A percentile compares a stretch with the other conserved stretches of the same genome.
phyloP scores from a whole-genome alignment of 208 protist species.

The Leishmania amazonensis region DNA sequence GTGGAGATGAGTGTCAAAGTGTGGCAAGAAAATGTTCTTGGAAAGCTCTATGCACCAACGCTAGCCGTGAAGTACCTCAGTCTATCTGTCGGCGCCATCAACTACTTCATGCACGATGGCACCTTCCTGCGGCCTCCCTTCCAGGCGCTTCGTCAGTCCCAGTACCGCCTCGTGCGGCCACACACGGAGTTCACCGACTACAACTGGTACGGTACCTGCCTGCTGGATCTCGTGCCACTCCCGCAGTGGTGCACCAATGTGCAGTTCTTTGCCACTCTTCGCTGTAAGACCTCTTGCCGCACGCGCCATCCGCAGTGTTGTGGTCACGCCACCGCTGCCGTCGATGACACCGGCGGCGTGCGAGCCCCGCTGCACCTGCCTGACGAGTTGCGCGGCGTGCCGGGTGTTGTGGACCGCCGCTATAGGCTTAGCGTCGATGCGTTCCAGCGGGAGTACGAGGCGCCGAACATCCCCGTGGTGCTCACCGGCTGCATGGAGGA shows the following conservation, averaged over 20 bases:
- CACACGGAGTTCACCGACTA: conserved; percentile 16
- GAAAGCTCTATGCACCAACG: not conserved
- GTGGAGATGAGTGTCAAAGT: not conserved
- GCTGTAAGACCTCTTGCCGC: not conserved
- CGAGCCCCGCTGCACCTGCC: conserved; percentile 5
- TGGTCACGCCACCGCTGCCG: not conserved
- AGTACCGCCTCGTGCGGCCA: not conserved
- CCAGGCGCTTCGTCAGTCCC: conserved; percentile 11
- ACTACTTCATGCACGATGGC: conserved; percentile 23
- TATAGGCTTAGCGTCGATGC: conserved; percentile 16
- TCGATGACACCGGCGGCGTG: not conserved
- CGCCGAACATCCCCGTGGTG: conserved; percentile 34
- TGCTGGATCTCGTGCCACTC: conserved; percentile 34
- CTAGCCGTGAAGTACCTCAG: conserved; percentile 13
- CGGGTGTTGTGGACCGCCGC: conserved; percentile 29
- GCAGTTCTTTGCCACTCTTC: conserved; percentile 16
- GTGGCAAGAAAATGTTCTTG: conserved; percentile 9
- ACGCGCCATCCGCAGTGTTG: conserved; percentile 2
- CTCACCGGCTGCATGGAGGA: conserved; percentile 40
- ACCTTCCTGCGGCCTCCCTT: conserved; percentile 17
- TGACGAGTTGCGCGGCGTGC: conserved; percentile 24
- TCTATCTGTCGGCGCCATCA: conserved; percentile 24
- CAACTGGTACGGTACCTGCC: conserved; percentile 24
- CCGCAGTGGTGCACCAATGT: conserved; percentile 16
- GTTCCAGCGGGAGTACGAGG: conserved; percentile 38